Conservation (phyloP, 352 stramenopile species). For the Plasmopara halstedii region DNA sequence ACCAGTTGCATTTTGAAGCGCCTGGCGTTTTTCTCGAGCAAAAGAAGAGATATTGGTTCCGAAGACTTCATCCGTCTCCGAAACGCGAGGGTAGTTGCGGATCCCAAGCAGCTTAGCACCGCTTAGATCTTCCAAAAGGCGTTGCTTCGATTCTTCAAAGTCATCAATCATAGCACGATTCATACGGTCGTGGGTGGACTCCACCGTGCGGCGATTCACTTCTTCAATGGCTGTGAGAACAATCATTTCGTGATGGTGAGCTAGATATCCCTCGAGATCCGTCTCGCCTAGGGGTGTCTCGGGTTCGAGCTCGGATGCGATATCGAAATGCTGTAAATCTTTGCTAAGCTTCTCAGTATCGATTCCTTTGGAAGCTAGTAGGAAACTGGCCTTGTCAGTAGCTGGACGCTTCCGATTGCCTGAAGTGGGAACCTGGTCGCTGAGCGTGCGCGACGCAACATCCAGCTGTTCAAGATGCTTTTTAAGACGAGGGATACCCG, state of each 20-base stretch:
- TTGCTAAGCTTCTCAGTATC: slow-evolving; percentile 83
- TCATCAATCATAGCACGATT: slow-evolving; percentile 84
- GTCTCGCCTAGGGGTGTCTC: slow-evolving; percentile 78
- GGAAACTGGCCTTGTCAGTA: slow-evolving; percentile 74
- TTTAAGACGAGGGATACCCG: slow-evolving; percentile 66
- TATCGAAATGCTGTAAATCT: slow-evolving; percentile 72
- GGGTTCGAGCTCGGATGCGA: slow-evolving; percentile 65
- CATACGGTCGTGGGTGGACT: slow-evolving; percentile 75
- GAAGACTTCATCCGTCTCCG: slow-evolving; percentile 31
- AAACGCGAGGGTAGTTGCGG: slow-evolving; percentile 59
- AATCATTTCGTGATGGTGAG: slow-evolving; percentile 89
- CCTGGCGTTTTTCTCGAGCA: slow-evolving; percentile 26
- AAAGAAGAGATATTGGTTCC: slow-evolving; percentile 40
- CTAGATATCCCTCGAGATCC: slow-evolving; percentile 82
- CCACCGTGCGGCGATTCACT: slow-evolving; percentile 69
- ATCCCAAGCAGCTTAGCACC: slow-evolving; percentile 59
- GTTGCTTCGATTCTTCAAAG: slow-evolving; percentile 71
- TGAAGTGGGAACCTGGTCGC: slow-evolving; percentile 13
- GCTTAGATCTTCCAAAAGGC: slow-evolving; percentile 62
- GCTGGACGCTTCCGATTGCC: slow-evolving; percentile 48
- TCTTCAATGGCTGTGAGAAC: slow-evolving; percentile 87
- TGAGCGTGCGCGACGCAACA: slow-evolving; percentile 48
- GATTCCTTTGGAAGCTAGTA: slow-evolving; percentile 77
- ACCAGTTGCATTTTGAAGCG: slow-evolving; percentile 17
- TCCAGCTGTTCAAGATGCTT: slow-evolving; percentile 80